These are phyloP conservation scores for Calonectria leucothoes DNA, from an alignment of 2,329 filamentous ascomycete species.

Conservation along the genomic window DNA sequence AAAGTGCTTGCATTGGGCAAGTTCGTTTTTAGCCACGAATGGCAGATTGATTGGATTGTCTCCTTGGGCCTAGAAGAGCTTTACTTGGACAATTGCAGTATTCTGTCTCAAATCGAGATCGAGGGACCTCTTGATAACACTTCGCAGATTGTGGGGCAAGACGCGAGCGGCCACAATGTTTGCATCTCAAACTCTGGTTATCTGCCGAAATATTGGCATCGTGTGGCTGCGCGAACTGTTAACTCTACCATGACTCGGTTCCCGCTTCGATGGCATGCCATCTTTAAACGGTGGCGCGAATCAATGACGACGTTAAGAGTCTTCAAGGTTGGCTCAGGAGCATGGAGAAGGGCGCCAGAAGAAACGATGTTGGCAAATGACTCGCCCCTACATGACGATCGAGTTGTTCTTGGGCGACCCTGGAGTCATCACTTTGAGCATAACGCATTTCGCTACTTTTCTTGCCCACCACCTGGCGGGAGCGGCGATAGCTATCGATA, in stretches of 20 bases:
- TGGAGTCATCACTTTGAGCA: background rate
- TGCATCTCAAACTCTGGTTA: background rate
- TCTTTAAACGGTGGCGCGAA: background rate
- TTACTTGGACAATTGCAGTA: background rate
- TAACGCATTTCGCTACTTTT: background rate
- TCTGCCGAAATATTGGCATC: background rate
- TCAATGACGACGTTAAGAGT: background rate
- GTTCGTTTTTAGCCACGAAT: slow-evolving; percentile 1
- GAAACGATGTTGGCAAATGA: background rate
- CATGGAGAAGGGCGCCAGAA: background rate
- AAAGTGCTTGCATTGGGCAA: background rate
- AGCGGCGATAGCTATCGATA: background rate
- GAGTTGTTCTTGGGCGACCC: background rate
- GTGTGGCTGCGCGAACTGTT: too few relatives aligned
- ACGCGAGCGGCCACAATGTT: background rate
- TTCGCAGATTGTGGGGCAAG: background rate
- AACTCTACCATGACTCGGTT: background rate
- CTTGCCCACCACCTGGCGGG: background rate
- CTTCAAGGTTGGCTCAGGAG: background rate
- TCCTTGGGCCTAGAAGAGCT: background rate
- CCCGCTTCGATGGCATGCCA: background rate
- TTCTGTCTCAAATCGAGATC: background rate
- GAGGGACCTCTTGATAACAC: background rate
- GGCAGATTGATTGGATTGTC: background rate
- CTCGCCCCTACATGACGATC: background rate